Base-by-base conservation (phyloP, 2,329 filamentous ascomycete genomes). In the Calonectria fujianensis region DNA sequence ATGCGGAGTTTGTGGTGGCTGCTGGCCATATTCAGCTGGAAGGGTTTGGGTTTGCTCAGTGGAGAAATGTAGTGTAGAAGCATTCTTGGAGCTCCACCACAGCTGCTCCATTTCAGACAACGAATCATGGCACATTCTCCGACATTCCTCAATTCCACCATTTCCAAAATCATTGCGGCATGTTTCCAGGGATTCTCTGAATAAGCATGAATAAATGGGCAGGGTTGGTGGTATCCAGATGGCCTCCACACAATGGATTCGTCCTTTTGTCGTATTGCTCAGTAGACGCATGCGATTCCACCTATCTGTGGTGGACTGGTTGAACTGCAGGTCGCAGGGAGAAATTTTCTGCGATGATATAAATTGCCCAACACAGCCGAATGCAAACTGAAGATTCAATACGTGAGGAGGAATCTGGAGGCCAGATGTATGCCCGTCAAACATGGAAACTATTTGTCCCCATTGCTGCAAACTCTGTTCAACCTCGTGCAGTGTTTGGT, bases 321-420 rank as follows among this genome's bases (percentile, higher is more conserved):
- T 50, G 5, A 32, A 16, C n/a, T 48, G 61, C 8, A 13, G 27
- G 10, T 67, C 37, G 2, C 10, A 2, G 1, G 27, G 13, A 5
- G 32, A 20, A 0, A 39, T 4, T 61, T 67, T 6, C n/a, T 50
- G 29, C 16, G 37, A 37, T 1, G 20, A 32, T 9, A 51, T 51
- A 1, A 27, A 18, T 13, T 61, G 31, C 0, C 51, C 39, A 7
- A 67, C 51, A 10, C 50, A 72, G 51, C 29, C 31, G 4, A 48
- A 48, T 10, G 61, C 59, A 37, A 72, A 16, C 1, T 65, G 51
- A 4, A 72, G 39, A 18, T 72, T 72, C n/a, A 72, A 29, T 14
- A 67, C n/a, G 11, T 72, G 70, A 2, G 70, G 70, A 1, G 70
- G 65, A 9, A 59, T 24, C 24, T 67, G 63, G 2, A 16, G 14